These are phyloP conservation scores for Silene noctiflora DNA, from an alignment of 179 eudicot species.

Conservation along the genomic window DNA sequence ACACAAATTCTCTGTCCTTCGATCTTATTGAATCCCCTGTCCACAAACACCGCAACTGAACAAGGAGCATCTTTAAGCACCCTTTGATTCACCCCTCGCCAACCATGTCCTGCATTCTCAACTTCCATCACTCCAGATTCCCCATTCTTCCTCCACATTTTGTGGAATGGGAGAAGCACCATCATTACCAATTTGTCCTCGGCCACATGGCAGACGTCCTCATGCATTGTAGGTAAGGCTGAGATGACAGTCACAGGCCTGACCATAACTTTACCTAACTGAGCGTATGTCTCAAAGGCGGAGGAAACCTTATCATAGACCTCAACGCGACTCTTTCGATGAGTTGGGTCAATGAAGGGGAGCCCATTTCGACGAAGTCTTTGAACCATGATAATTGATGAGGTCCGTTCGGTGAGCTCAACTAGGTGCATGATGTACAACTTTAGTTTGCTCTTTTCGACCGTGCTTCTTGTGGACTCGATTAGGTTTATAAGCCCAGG, in stretches of 20 bases:
- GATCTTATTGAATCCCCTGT: conserved; percentile 49
- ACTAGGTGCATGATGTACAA: conserved; percentile 71
- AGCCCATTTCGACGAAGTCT: conserved; percentile 60
- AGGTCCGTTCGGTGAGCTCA: conserved; percentile 65
- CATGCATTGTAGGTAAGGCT: conserved; percentile 55
- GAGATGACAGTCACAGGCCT: conserved; percentile 56
- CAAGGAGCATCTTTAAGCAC: conserved; percentile 58
- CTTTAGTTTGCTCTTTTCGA: conserved; percentile 41
- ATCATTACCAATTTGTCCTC: conserved; percentile 46
- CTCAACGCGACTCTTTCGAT: conserved; percentile 29
- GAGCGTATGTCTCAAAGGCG: conserved; percentile 56
- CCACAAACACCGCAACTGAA: conserved; percentile 61
- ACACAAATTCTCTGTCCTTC: conserved; percentile 44
- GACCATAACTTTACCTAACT: conserved; percentile 49
- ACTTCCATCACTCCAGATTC: conserved; percentile 30
- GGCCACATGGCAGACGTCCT: conserved; percentile 67
- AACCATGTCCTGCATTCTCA: conserved; percentile 57
- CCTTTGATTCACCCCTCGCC: conserved; percentile 69
- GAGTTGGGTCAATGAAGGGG: conserved; percentile 42
- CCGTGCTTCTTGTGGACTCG: conserved; percentile 45
- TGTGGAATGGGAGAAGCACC: conserved; percentile 72
- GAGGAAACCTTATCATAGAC: conserved; percentile 53
- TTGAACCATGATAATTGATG: conserved; percentile 68
- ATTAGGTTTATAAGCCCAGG: conserved; percentile 58
- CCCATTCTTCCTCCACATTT: conserved; percentile 47